Conservation (phyloP, 202 grass and related monocot species). For the Setaria italica region DNA sequence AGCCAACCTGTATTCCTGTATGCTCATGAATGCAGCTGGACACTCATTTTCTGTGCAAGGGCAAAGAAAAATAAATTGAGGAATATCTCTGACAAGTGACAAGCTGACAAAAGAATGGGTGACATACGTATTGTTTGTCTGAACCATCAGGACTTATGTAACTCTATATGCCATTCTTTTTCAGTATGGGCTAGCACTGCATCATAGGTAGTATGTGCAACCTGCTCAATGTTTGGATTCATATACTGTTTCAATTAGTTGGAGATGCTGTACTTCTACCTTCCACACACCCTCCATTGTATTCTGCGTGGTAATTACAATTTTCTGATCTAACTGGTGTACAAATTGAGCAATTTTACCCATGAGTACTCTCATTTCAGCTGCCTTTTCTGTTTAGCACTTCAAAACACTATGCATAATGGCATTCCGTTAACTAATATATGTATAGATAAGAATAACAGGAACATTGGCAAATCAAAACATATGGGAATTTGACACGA, state of each 20-base stretch:
- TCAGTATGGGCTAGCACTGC: neutral
- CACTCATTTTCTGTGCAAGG: constrained; percentile 21
- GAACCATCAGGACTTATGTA: constrained; percentile 2
- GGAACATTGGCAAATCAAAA: constrained; percentile 24
- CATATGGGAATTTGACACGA: neutral
- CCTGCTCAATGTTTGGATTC: constrained; percentile 17
- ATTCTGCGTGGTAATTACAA: neutral
- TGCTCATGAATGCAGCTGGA: constrained; percentile 42
- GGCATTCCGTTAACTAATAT: neutral
- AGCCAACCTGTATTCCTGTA: constrained; percentile 29
- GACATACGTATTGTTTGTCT: constrained; percentile 22
- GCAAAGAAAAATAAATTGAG: constrained; percentile 30
- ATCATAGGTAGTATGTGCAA: neutral
- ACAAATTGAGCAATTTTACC: constrained; percentile 16
- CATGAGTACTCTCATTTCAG: neutral
- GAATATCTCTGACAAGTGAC: constrained; percentile 33
- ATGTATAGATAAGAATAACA: constrained; percentile 16
- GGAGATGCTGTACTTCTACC: constrained; percentile 5
- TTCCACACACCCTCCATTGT: neutral
- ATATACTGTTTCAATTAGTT: constrained; percentile 25
- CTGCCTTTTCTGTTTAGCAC: constrained; percentile 8
- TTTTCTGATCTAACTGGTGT: neutral
- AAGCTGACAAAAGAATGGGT: constrained; percentile 32
- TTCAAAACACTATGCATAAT: neutral
- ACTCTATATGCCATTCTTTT: constrained; percentile 7